phyloP scores from a whole-genome alignment of 1,284 basidiomycete genomes.

The Malassezia equina region DNA sequence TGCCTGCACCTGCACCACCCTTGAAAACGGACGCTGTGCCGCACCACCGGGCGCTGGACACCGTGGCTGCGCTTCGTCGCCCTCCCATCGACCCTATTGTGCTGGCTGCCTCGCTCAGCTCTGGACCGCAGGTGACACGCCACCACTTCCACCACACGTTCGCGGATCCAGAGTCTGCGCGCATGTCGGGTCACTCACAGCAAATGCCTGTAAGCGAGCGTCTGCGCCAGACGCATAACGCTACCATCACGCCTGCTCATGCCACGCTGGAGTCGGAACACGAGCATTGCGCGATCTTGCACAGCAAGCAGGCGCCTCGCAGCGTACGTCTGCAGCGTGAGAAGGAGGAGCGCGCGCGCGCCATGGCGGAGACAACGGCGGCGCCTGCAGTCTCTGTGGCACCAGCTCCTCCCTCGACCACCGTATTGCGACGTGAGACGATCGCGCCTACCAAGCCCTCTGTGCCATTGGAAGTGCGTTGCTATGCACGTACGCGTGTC shows the following conservation, averaged over 20 bases:
- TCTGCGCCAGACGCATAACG: conserved; percentile 10
- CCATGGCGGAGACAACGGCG: background rate
- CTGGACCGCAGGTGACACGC: conserved; percentile 39
- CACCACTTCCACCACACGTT: conserved; percentile 44
- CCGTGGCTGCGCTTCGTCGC: conserved; percentile 36
- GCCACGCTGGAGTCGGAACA: conserved; percentile 1
- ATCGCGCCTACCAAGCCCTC: conserved; percentile 21
- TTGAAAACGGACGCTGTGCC: background rate
- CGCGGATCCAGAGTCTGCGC: conserved; percentile 5
- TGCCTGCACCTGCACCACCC: conserved; percentile 16
- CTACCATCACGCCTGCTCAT: background rate
- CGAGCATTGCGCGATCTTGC: background rate
- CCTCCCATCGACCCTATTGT: conserved; percentile 44
- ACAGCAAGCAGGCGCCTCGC: conserved; percentile 22
- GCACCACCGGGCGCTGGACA: conserved; percentile 24
- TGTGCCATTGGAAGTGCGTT: conserved; percentile 55
- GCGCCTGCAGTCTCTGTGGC: background rate
- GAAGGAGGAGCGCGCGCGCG: conserved; percentile 16
- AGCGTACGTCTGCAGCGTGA: conserved; percentile 22
- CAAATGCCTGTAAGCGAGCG: conserved; percentile 26
- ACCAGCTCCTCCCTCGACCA: background rate
- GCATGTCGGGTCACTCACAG: conserved; percentile 18
- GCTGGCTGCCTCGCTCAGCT: conserved; percentile 35
- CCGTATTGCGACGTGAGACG: background rate
- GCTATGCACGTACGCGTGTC: conserved; percentile 91